Conservation (phyloP, 2,329 filamentous ascomycete species). For the Metarhizium sp. region DNA sequence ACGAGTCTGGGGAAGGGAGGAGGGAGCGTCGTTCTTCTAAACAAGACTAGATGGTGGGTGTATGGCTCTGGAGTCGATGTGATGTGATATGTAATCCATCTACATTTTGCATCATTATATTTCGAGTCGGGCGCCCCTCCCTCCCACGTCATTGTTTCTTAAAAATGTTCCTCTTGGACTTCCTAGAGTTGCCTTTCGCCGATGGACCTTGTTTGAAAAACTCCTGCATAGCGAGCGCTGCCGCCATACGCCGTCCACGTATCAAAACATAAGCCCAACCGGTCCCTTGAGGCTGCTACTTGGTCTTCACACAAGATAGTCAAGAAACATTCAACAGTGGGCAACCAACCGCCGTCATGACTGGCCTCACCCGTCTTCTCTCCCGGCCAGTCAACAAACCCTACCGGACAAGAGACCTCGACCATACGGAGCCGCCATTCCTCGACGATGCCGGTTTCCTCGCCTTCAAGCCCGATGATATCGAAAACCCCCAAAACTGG, state of each 20-base stretch:
- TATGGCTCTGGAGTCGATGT: background rate
- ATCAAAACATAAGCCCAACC: too few relatives aligned
- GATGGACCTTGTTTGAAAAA: background rate
- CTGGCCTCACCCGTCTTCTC: conserved; percentile 25
- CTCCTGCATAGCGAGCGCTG: background rate
- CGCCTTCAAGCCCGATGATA: conserved; percentile 39
- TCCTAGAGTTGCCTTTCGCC: too few relatives aligned
- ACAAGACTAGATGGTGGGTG: background rate
- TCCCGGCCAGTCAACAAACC: conserved; percentile 44
- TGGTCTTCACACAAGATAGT: too few relatives aligned
- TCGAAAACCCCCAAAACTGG: conserved; percentile 43
- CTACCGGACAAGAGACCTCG: conserved; percentile 30
- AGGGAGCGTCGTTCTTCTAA: background rate
- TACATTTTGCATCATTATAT: background rate
- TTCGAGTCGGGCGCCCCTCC: background rate
- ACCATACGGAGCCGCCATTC: conserved; percentile 21
- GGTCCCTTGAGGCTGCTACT: background rate
- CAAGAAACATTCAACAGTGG: background rate
- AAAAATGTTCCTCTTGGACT: too few relatives aligned
- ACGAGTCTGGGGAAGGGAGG: too few relatives aligned
- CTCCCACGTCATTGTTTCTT: too few relatives aligned
- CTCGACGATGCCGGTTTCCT: conserved; percentile 41
- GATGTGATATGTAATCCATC: background rate
- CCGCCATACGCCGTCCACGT: background rate
- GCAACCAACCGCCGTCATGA: background rate